Percentiles rank a stretch among this genome's conserved stretches.
Evolutionary conservation across 805 yeast species (phyloP).

Genomic region (Candida tibetensis): DNA sequence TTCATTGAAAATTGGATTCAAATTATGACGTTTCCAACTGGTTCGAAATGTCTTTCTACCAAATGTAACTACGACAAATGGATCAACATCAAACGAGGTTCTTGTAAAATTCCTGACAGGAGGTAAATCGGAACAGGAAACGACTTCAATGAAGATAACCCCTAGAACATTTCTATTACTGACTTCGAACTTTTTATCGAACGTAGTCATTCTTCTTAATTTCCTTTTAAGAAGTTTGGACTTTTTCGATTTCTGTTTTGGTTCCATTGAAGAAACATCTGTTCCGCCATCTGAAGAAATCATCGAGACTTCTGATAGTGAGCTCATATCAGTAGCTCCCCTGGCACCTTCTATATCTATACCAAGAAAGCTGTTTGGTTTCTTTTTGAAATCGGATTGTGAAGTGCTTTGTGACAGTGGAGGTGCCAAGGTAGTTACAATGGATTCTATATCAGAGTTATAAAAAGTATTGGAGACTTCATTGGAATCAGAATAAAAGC

Average conservation of each 20-base stretch:
- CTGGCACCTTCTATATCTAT: constrained; percentile 1
- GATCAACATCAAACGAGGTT: constrained; percentile 92
- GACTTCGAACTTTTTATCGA: constrained; percentile 32
- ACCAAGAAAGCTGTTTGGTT: not conserved
- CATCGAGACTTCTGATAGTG: constrained; percentile 20
- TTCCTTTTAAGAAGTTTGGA: constrained; percentile 13
- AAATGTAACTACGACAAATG: constrained; percentile 87
- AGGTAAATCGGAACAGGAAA: constrained; percentile 74
- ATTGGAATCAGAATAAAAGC: constrained; percentile 32
- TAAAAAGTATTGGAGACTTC: constrained; percentile 19
- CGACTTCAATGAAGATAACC: constrained; percentile 72
- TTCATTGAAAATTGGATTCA: constrained; percentile 81
- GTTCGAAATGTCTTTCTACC: constrained; percentile 87
- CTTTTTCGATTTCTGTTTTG: constrained; percentile 4
- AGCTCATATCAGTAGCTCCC: constrained; percentile 15
- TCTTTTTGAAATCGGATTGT: not conserved
- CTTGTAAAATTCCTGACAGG: constrained; percentile 67
- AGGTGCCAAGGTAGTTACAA: constrained; percentile 2
- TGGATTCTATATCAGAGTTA: constrained; percentile 32
- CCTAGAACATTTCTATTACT: constrained; percentile 52
- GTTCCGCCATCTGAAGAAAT: constrained; percentile 9
- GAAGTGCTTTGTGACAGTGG: not conserved
- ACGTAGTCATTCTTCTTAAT: constrained; percentile 7
- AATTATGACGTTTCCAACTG: constrained; percentile 75
- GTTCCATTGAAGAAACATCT: not conserved